Percentiles rank a stretch among this genome's conserved stretches.
These are phyloP conservation scores for Lepidium sativum DNA, from an alignment of 345 rosid species.

Conservation along the genomic window DNA sequence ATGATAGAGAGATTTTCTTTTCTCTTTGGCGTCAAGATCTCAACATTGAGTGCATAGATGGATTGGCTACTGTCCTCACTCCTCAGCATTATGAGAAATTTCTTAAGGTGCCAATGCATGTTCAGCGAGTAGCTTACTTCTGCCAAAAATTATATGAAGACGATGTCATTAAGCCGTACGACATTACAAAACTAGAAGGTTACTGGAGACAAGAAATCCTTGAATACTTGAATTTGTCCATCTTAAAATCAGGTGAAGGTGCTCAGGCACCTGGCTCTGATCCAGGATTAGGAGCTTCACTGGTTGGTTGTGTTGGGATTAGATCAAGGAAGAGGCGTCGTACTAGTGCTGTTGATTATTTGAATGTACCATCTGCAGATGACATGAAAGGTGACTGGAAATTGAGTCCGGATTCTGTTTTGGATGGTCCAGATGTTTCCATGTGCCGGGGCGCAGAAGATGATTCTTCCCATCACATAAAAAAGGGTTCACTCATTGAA, in stretches of 20 bases:
- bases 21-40: constrained; percentile 88
- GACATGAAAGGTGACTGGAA: constrained; percentile 21
- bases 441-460: constrained; percentile 13
- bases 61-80: constrained; percentile 71
- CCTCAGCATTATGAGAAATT: constrained; percentile 58
- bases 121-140: constrained; percentile 39
- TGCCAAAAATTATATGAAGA: constrained; percentile 57
- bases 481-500: constrained; percentile 60
- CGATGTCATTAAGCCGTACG: constrained; percentile 53
- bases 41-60: constrained; percentile 81
- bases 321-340: constrained; percentile 49
- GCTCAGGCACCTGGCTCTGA: constrained; percentile 13
- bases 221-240: constrained; percentile 24
- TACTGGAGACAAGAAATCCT: constrained; percentile 71
- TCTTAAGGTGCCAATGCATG: constrained; percentile 26
- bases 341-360: constrained; percentile 12
- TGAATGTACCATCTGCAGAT: background rate
- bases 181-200: constrained; percentile 58
- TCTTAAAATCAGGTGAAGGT: constrained; percentile 15
- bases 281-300: constrained; percentile 16
- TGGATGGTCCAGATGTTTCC: constrained; percentile 14
- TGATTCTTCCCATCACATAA: constrained; percentile 16
- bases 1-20: constrained; percentile 76
- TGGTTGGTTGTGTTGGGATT: constrained; percentile 23
- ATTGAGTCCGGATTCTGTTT: constrained; percentile 11